Evolutionary conservation across 768 basidiomycete species (phyloP).

Genomic region (Naganishia antarctica): DNA sequence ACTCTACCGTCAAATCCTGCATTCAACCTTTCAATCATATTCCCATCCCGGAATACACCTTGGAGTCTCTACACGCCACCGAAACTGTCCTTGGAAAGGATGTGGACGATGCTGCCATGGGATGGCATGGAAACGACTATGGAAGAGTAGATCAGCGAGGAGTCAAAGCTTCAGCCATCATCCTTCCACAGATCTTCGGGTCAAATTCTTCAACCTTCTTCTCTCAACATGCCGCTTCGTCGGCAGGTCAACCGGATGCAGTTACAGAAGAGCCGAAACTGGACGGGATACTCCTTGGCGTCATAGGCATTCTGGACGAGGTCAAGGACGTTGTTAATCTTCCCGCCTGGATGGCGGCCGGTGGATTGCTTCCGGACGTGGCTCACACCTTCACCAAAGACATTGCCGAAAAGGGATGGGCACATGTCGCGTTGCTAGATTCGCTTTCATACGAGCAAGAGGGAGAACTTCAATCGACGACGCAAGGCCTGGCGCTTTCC

Average conservation of each 20-base stretch:
- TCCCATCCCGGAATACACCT: conserved; percentile 42
- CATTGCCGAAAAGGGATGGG: conserved; percentile 17
- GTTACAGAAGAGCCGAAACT: conserved; percentile 11
- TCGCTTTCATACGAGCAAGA: conserved; percentile 33
- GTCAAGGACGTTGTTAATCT: conserved; percentile 36
- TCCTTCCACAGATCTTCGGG: conserved; percentile 12
- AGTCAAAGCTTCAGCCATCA: not conserved
- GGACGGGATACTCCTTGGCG: conserved; percentile 41
- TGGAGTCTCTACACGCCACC: not conserved
- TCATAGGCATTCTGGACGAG: conserved; percentile 44
- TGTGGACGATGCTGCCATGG: not conserved
- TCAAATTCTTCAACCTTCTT: not conserved
- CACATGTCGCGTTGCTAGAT: conserved; percentile 47
- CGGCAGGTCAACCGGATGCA: not conserved
- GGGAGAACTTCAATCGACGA: not conserved
- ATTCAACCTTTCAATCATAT: conserved; percentile 47
- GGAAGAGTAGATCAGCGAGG: not conserved
- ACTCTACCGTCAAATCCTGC: conserved; percentile 43
- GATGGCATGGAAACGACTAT: not conserved
- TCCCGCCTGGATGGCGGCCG: conserved; percentile 44
- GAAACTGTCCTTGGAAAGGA: not conserved
- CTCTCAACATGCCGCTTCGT: not conserved
- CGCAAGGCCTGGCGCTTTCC: not conserved
- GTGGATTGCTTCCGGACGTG: conserved; percentile 33
- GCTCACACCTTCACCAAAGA: conserved; percentile 6